Percentiles rank a stretch among this genome's conserved stretches.
Conservation (phyloP, 192 early-diverging fungal species). For the Dissophora ornata region DNA sequence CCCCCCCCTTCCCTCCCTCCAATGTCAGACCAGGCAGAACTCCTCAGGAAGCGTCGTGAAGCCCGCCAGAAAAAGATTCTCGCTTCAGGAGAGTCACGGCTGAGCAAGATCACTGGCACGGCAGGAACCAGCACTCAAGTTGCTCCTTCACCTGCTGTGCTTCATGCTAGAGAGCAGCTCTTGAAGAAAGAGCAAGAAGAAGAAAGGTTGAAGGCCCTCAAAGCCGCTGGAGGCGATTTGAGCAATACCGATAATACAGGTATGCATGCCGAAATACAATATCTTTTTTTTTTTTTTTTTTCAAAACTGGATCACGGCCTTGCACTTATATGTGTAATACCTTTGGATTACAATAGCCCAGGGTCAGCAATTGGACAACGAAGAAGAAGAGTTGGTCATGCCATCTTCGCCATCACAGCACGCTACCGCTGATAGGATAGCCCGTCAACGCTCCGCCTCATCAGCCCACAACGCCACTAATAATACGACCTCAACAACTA, state of each 20-base stretch:
- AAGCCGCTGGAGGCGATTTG: conserved; percentile 4
- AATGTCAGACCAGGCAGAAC: conserved; percentile 52
- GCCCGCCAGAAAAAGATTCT: conserved; percentile 56
- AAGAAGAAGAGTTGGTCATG: conserved; percentile 8
- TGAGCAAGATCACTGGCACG: conserved; percentile 54
- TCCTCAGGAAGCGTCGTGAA: conserved; percentile 49
- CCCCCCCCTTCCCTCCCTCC: too few species aligned
- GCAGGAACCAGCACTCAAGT: conserved; percentile 42
- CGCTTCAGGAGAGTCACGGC: conserved; percentile 45
- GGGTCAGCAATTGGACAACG: background rate
- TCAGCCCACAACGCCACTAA: background rate
- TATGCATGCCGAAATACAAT: too few species aligned
- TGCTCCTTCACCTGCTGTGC: conserved; percentile 43
- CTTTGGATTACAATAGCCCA: too few species aligned
- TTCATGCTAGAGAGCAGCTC: conserved; percentile 39
- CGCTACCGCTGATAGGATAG: conserved; percentile 8
- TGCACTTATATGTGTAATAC: too few species aligned
- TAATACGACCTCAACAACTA: conserved; percentile 5
- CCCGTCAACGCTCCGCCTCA: conserved; percentile 13
- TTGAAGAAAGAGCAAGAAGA: conserved; percentile 45
- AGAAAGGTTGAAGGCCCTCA: conserved; percentile 16
- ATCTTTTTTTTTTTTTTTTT: background rate
- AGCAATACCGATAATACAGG: background rate
- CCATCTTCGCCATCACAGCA: conserved; percentile 11
- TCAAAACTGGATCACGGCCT: too few species aligned